phyloP scores from a whole-genome alignment of 2,329 filamentous ascomycete species.

The Fusarium paranaense region DNA sequence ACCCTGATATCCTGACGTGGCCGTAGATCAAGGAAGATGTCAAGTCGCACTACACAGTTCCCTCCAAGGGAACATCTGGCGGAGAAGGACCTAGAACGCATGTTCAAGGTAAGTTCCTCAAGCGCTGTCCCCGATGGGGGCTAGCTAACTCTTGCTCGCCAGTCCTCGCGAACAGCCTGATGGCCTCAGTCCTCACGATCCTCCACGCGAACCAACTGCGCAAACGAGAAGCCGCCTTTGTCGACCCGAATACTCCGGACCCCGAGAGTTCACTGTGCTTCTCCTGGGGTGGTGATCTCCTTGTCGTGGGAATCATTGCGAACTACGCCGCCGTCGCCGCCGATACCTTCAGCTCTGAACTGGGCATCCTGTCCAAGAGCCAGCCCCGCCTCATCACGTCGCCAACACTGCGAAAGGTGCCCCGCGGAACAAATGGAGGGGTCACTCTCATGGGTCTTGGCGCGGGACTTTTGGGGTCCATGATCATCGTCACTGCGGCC shows the following conservation, averaged over 20 bases:
- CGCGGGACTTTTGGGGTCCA: constrained; percentile 80
- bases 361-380: constrained; percentile 85
- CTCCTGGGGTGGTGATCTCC: constrained; percentile 70
- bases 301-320: constrained; percentile 74
- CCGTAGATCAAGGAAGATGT: constrained; percentile 83
- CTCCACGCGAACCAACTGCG: constrained; percentile 71
- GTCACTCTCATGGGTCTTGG: constrained; percentile 80
- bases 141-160: constrained; percentile 11
- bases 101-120: constrained; percentile 71
- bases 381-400: constrained; percentile 89
- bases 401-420: constrained; percentile 79
- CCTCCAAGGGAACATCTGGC: constrained; percentile 76
- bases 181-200: constrained; percentile 74
- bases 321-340: constrained; percentile 94
- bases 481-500: constrained; percentile 75
- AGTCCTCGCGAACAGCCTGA: constrained; percentile 87
- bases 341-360: constrained; percentile 94
- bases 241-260: constrained; percentile 46
- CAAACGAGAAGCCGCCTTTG: constrained; percentile 56
- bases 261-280: constrained; percentile 64
- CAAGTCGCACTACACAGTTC: constrained; percentile 85
- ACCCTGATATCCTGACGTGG: constrained; percentile 25
- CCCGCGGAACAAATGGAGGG: constrained; percentile 92
- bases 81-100: constrained; percentile 87
- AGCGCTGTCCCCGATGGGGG: neutral